Evolutionary conservation across 164 flowering plant species (phyloP).

Genomic region (Euptelea pleiosperma): DNA sequence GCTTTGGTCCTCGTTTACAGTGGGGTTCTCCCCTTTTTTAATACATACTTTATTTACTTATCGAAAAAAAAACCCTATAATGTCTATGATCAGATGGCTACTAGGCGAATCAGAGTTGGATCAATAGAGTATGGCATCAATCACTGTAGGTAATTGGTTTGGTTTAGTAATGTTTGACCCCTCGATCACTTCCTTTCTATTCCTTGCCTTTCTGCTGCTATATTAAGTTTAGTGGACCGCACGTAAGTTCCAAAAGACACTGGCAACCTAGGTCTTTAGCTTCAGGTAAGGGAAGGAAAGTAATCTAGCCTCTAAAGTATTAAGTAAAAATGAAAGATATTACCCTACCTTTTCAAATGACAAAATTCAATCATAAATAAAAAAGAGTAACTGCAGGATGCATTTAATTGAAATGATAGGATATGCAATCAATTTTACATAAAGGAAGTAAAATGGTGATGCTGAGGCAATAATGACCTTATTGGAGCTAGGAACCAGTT

Average conservation of each 20-base stretch:
- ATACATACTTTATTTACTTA: too few species aligned
- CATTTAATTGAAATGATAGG: not conserved
- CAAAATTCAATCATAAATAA: not conserved
- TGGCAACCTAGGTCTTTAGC: too few species aligned
- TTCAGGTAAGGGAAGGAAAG: not conserved
- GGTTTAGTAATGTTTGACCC: too few species aligned
- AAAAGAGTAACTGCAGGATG: not conserved
- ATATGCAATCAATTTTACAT: not conserved
- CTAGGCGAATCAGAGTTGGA: not conserved
- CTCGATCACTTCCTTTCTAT: too few species aligned
- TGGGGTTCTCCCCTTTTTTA: too few species aligned
- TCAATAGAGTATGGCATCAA: not conserved
- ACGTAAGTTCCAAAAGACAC: too few species aligned
- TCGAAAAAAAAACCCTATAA: too few species aligned
- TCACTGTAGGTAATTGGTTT: too few species aligned
- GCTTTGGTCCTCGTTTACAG: too few species aligned
- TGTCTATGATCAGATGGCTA: not conserved
- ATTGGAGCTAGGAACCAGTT: constrained; percentile 88
- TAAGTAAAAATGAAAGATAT: not conserved
- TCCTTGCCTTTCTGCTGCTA: too few species aligned
- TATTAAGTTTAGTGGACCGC: too few species aligned
- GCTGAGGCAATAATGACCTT: constrained; percentile 66
- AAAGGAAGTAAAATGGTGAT: constrained; percentile 5
- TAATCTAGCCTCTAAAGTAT: not conserved
- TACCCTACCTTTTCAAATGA: not conserved